Percentiles rank a stretch among this genome's conserved stretches.
phyloP scores from a whole-genome alignment of 345 rosid genomes.

The Euphorbia peplus region DNA sequence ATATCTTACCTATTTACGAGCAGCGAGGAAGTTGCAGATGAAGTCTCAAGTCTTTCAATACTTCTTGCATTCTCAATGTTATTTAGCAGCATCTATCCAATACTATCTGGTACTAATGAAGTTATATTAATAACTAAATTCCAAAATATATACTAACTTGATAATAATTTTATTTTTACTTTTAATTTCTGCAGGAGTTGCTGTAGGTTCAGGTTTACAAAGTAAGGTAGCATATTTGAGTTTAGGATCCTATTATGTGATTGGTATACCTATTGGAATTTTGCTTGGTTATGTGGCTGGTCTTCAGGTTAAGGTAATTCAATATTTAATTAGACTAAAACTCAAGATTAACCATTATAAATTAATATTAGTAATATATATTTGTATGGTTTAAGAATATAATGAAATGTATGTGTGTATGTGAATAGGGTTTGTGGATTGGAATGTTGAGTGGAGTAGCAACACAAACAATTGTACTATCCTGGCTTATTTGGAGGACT shows the following conservation, averaged over 20 bases:
- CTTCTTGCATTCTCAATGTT: conserved; percentile 59
- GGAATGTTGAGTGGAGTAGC: conserved; percentile 32
- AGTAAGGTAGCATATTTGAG: conserved; percentile 11
- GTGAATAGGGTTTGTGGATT: conserved; percentile 36
- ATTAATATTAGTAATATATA: neutral
- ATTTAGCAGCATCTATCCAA: conserved; percentile 62
- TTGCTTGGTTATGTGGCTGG: conserved; percentile 21
- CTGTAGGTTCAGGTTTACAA: conserved; percentile 16
- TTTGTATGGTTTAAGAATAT: neutral
- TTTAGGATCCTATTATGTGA: conserved; percentile 11
- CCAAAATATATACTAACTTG: too few species aligned
- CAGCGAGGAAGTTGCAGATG: conserved; percentile 37
- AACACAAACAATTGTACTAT: conserved; percentile 24
- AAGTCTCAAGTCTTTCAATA: conserved; percentile 43
- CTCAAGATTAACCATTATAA: too few species aligned
- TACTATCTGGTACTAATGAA: conserved; percentile 46
- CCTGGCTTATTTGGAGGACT: conserved; percentile 26
- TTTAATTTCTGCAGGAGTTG: conserved; percentile 12
- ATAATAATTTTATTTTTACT: too few species aligned
- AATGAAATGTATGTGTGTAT: neutral
- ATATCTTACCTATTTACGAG: conserved; percentile 42
- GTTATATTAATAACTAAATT: neutral
- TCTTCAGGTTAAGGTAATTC: conserved; percentile 17
- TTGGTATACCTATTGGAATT: conserved; percentile 19
- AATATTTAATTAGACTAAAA: too few species aligned